Conservation (phyloP, 257 asterid genomes). For the Lithospermum erythrorhizon region DNA sequence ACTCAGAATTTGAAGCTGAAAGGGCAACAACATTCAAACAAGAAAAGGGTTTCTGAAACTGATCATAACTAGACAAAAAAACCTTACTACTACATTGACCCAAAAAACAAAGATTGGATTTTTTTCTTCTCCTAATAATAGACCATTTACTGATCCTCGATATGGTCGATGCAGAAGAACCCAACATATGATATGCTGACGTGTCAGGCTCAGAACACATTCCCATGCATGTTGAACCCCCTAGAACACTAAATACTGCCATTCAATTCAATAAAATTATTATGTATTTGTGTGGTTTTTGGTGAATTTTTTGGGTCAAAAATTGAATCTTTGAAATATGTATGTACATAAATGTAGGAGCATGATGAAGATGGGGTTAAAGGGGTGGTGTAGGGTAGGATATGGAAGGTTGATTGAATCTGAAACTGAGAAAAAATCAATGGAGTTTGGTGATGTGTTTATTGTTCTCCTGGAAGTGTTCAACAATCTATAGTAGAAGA, state of each 20-base stretch:
- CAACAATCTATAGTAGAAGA: no score
- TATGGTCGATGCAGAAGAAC: constrained; percentile 16
- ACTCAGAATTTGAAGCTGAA: constrained; percentile 14
- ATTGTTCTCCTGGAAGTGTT: no score
- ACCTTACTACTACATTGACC: not conserved
- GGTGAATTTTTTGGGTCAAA: no score
- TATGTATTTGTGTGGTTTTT: no score
- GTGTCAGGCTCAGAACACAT: constrained; percentile 49
- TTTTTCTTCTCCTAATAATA: constrained; percentile 27
- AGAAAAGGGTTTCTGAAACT: constrained; percentile 20
- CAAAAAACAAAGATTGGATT: no score
- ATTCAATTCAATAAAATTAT: not conserved
- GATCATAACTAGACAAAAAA: constrained; percentile 40
- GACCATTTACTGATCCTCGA: constrained; percentile 29
- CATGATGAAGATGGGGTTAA: not conserved
- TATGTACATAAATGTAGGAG: no score
- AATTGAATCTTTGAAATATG: no score
- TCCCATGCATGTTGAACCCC: constrained; percentile 92
- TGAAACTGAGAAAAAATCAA: not conserved
- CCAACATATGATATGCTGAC: constrained; percentile 23
- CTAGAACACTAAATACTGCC: constrained; percentile 52
- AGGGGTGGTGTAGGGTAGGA: not conserved
- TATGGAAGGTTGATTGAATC: not conserved
- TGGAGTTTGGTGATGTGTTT: not conserved
- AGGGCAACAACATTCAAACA: constrained; percentile 18